Percentiles rank a stretch among this genome's conserved stretches.
Conservation (phyloP, 2,329 filamentous ascomycete genomes). For the Fusarium sp. region DNA sequence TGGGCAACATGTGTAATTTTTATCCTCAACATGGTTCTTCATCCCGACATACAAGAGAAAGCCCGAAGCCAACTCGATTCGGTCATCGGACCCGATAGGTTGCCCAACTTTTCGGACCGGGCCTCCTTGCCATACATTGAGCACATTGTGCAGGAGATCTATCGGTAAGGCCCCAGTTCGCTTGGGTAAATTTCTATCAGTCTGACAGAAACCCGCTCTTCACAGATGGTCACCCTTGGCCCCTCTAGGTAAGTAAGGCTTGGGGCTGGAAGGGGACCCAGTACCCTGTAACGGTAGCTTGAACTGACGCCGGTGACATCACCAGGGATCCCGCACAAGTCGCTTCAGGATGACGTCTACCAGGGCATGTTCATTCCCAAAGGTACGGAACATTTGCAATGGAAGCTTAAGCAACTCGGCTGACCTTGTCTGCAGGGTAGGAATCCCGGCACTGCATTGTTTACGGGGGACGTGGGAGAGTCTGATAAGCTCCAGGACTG, state of each 20-base stretch:
- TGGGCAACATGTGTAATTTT: slow-evolving; percentile 51
- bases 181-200: background rate
- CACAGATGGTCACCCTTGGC: slow-evolving; percentile 56
- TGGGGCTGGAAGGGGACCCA: background rate
- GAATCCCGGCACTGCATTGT: background rate
- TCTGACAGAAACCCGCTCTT: background rate
- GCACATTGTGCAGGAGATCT: slow-evolving; percentile 58
- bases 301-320: slow-evolving; percentile 15
- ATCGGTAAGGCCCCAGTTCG: slow-evolving; percentile 45
- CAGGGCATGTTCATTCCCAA: slow-evolving; percentile 68
- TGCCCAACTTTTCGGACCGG: slow-evolving; percentile 61
- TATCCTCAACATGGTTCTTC: slow-evolving; percentile 56
- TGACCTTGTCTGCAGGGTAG: slow-evolving; percentile 36
- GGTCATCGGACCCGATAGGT: slow-evolving; percentile 54
- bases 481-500: slow-evolving; percentile 45
- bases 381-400: slow-evolving; percentile 47
- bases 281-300: slow-evolving; percentile 6
- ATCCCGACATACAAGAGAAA: slow-evolving; percentile 59
- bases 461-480: slow-evolving; percentile 12
- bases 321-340: slow-evolving; percentile 64
- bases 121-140: slow-evolving; percentile 57
- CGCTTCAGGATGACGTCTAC: slow-evolving; percentile 67
- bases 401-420: background rate
- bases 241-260: slow-evolving; percentile 56
- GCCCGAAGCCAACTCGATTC: slow-evolving; percentile 60